Evolutionary conservation across 192 early-diverging fungal genomes (phyloP).

Genomic region (Backusella parvicylindrica): DNA sequence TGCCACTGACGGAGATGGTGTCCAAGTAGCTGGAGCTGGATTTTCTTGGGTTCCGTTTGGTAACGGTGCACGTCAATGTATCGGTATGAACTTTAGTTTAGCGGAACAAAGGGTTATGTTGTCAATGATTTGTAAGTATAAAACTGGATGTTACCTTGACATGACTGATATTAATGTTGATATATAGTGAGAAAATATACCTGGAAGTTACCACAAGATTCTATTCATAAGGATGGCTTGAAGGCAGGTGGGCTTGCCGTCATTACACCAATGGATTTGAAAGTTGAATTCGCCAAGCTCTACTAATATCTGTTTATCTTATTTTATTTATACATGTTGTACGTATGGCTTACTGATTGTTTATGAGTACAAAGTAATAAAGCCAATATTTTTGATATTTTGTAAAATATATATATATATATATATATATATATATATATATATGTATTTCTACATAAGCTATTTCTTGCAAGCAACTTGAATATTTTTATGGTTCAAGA

Average conservation of each 20-base stretch:
- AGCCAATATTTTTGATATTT: no score
- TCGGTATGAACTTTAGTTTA: conserved; percentile 62
- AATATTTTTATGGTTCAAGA: no score
- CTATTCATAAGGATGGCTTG: neutral
- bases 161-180: neutral
- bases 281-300: neutral
- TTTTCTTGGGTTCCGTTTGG: conserved; percentile 53
- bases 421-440: no score
- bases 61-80: conserved; percentile 53
- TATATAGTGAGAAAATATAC: conserved; percentile 10
- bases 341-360: no score
- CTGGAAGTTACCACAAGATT: conserved; percentile 3
- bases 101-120: conserved; percentile 53
- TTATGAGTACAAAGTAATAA: no score
- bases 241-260: neutral
- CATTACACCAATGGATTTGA: neutral
- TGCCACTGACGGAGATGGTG: conserved; percentile 15
- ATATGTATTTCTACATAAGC: no score
- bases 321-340: neutral
- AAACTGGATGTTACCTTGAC: conserved; percentile 25
- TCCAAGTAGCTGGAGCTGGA: neutral
- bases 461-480: no score
- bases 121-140: conserved; percentile 6
- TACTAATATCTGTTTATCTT: neutral
- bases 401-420: no score